Evolutionary conservation across 2,329 filamentous ascomycete genomes (phyloP), one percentile per base, ranked within the genome.

Genomic region (Xylariaceae sp.): DNA sequence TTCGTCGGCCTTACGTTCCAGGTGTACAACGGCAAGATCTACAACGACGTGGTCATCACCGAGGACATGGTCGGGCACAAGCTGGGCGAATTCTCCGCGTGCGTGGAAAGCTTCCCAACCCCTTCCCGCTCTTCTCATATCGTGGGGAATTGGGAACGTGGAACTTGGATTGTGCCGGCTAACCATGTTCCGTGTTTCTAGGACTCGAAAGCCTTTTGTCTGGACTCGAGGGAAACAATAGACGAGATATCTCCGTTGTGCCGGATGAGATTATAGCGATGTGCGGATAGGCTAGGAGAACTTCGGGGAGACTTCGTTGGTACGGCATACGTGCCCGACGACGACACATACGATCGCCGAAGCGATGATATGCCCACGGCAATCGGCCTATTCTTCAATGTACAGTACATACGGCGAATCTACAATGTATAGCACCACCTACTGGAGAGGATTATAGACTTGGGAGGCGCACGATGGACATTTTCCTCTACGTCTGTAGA

Each of bases 41-140:
- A 96, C 72, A 75, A 86, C 64, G 88, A 94, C 63, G 80, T 96
- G 51, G 80, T 79, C 61, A 88, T 96, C 59, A 95, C 91, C 15
- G 92, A 96, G 70, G 89, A 96, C 67, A 96, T 96, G 92, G 92
- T 96, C 47, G 92, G 92, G 50, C 88, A 94, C 73, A 96, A 96
- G 75, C 79, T 96, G 63, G 92, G 92, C 65, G 92, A 96, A 74
- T 96, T 96, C 71, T 85, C 90, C 58, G 77, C 83, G 91, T 96
- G 81, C 67, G 89, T 83, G 22, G 10, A 37, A 2, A 1, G 22
- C 26, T 3, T 16, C 13, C 19, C 15, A 1, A 6, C 22, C 34
- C 15, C 21, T 18, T 8, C 12, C 37, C 13, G 47, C 26, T 19
- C 18, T 19, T 16, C n/a, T n/a, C n/a, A n/a, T n/a, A n/a, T n/a